Evolutionary conservation across 169 alveolate species (phyloP), one percentile per base, ranked within the genome.

Genomic region (Theileria orientalis): DNA sequence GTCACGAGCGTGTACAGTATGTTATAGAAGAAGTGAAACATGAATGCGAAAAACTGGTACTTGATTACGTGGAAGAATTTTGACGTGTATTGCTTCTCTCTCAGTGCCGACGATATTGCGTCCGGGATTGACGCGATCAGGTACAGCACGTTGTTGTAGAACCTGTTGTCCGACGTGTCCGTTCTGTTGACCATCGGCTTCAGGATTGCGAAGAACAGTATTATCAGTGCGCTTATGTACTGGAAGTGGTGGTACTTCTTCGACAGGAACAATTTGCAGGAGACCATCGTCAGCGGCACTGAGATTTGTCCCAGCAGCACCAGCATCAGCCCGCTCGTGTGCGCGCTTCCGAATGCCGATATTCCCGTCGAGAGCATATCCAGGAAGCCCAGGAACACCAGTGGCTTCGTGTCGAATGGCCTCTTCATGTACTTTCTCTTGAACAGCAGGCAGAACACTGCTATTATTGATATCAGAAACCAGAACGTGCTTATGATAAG

Each of bases 321-420:
- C 69, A 82, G 74, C 79, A 67, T 27, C 9, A 67, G 57, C 21
- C 89, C 89, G 56, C 85, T 82, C 25, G 89, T 82, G 42, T 74
- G 62, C 37, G 83, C 75, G 29, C 85, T 74, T 41, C 89, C 89
- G 14, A 66, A 8, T 0, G 84, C 75, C 11, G 84, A 74, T 11
- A 82, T 41, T 6, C 66, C 76, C 3, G 80, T 67, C 44, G 70
- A 25, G 3, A 74, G 21, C 37, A 67, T 69, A 57, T 82, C 89
- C 33, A 82, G 62, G n/a, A 67, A 52, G 27, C 63, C 51, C 63
- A 82, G 27, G 14, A 30, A 3, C 21, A 73, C 25, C 11, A 82
- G 68, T 41, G 85, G 84, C 29, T 54, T 67, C 25, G 21, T 13
- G 41, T 59, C 21, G 44, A 82, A 82, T 0, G 84, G 85, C 13